Evolutionary conservation across 768 basidiomycete genomes (phyloP).

Genomic region (Boletus bicolor): DNA sequence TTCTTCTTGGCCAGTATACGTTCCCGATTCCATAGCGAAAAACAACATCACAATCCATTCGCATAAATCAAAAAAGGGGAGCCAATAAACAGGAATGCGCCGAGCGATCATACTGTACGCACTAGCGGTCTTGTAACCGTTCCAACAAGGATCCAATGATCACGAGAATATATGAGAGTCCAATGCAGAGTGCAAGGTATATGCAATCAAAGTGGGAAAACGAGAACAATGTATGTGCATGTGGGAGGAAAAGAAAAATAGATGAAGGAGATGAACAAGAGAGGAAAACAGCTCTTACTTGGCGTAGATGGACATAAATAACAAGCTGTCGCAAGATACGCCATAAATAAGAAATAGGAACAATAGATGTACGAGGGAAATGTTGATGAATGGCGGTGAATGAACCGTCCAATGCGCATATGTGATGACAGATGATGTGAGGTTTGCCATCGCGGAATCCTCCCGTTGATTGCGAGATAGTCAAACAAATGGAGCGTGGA

Average conservation of each 20-base stretch:
- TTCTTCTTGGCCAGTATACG: background rate
- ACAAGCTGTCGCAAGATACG: slow-evolving; percentile 26
- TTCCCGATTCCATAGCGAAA: background rate
- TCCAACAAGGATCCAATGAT: slow-evolving; percentile 8
- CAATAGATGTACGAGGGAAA: slow-evolving; percentile 16
- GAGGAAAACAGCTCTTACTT: slow-evolving; percentile 1
- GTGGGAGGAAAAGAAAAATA: background rate
- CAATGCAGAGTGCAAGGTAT: slow-evolving; percentile 12
- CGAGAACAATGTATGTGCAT: slow-evolving; percentile 4
- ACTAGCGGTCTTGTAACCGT: slow-evolving; percentile 22
- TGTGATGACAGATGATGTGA: slow-evolving; percentile 26
- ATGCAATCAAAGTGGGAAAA: background rate
- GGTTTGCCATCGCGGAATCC: slow-evolving; percentile 9
- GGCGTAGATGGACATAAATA: slow-evolving; percentile 35
- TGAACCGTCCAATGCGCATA: slow-evolving; percentile 30
- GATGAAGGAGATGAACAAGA: background rate
- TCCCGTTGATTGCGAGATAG: slow-evolving; percentile 18
- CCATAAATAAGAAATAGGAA: slow-evolving; percentile 26
- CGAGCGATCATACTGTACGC: slow-evolving; percentile 19
- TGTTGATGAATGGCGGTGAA: slow-evolving; percentile 19
- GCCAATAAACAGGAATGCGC: slow-evolving; percentile 19
- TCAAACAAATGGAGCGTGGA: slow-evolving; percentile 32
- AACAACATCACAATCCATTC: slow-evolving; percentile 12
- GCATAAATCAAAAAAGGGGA: slow-evolving; percentile 10
- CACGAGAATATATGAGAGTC: slow-evolving; percentile 13